Base-by-base conservation (phyloP, 305 asterid species). In the Salvia sclarea region DNA sequence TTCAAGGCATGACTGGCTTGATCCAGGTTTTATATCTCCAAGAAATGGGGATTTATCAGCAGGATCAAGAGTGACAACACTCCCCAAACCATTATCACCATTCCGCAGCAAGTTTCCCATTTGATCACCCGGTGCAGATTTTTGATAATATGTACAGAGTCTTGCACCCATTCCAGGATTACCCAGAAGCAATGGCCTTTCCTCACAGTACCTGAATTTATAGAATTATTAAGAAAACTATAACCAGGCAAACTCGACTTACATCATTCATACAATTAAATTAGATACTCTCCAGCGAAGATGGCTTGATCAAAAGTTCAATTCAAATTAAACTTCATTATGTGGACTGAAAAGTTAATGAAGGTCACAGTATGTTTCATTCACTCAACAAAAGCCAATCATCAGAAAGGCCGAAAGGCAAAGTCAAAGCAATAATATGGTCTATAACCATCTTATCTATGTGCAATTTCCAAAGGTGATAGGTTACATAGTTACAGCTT, bases 111-210 rank as follows among this genome's bases (percentile, higher is more conserved):
- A 70, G 76, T 66, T 84, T 10, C 96, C 98, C 37, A 65, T 80
- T 75, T 89, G 94, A 83, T 89, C 98, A 65, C 85, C 82, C 20
- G 95, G 90, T 18, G 82, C 63, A 18, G 85, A 80, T 80, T 95
- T 95, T 75, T 95, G 98, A 81, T 92, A 92, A 77, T 92, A 95
- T 64, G 99, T 95, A 81, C 95, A 92, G 68, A 92, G 83, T 81
- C 96, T 84, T 59, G 97, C 95, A 81, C 99, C 99, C 99, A 95
- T 95, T 75, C 98, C 99, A 58, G 84, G 81, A 82, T 95, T 92
- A 63, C 97, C 91, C n/a, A 95, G 86, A 74, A 95, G 98, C 82
- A 95, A 78, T 82, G 99, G 99, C 64, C 98, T 89, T 82, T 95
- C 97, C 81, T 92, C 99, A 63, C 96, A 95, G 83, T 95, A 95